Evolutionary conservation across 2,329 filamentous ascomycete genomes (phyloP).

Genomic region (Botrytis elliptica): DNA sequence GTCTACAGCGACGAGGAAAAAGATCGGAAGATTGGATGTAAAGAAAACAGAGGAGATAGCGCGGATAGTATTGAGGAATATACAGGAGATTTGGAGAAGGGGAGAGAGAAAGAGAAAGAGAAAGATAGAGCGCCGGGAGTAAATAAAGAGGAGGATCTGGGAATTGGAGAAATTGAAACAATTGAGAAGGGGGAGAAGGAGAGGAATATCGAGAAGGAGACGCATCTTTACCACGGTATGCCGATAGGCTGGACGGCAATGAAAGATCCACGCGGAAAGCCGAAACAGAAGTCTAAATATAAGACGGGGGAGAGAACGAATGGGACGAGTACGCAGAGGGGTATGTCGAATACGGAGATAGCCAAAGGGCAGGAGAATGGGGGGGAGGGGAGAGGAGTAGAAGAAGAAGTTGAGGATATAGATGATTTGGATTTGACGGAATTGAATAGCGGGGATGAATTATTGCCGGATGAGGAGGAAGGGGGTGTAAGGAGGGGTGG

Average conservation of each 20-base stretch:
- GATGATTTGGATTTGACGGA: constrained; percentile 29
- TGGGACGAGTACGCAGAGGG: constrained; percentile 18
- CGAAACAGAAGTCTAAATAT: background rate
- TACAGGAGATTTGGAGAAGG: background rate
- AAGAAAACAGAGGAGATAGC: background rate
- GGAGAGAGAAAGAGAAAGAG: background rate
- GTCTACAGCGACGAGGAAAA: background rate
- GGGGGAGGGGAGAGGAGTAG: constrained; percentile 16
- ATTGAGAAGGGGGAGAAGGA: background rate
- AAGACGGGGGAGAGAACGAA: background rate
- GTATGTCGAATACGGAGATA: constrained; percentile 25
- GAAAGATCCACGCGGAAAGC: background rate
- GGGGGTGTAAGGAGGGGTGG: constrained; percentile 11
- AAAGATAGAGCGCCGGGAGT: background rate
- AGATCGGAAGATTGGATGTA: background rate
- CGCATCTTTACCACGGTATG: constrained; percentile 4
- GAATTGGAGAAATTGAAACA: background rate
- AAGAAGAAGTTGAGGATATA: constrained; percentile 27
- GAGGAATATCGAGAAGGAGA: background rate
- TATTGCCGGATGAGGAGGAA: constrained; percentile 31
- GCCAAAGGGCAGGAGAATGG: constrained; percentile 27
- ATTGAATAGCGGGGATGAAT: constrained; percentile 37
- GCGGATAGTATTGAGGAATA: background rate
- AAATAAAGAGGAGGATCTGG: background rate
- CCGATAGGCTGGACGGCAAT: constrained; percentile 15